phyloP scores from a whole-genome alignment of 2,329 filamentous ascomycete genomes.

The Gremmenia infestans region DNA sequence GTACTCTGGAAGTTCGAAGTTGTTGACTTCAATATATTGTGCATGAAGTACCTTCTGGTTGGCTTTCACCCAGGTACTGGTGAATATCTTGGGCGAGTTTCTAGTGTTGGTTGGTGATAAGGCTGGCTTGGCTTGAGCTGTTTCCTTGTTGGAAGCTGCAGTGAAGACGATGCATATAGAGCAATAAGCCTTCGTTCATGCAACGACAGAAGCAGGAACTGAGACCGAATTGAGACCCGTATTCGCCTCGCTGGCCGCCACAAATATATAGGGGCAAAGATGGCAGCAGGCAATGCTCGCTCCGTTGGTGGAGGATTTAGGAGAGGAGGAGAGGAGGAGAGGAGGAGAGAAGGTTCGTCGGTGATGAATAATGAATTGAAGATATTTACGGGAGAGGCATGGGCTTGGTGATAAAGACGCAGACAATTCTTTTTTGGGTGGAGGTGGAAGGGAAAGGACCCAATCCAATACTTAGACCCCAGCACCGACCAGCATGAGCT shows the following conservation, averaged over 20 bases:
- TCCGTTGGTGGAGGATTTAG: too few species aligned
- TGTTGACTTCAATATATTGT: neutral
- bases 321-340: neutral
- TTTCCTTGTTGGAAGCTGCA: neutral
- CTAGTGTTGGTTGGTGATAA: neutral
- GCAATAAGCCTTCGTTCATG: constrained; percentile 1
- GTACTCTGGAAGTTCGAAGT: neutral
- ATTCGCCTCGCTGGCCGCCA: neutral
- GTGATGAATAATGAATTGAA: neutral
- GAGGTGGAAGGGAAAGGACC: neutral
- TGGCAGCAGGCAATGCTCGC: neutral
- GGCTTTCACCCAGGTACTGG: neutral
- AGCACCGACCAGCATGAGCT: neutral
- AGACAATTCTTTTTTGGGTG: neutral
- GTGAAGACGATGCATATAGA: neutral
- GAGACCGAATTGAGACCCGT: neutral
- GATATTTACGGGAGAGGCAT: neutral
- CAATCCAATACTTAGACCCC: neutral
- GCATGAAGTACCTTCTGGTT: neutral
- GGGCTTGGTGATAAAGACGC: too few species aligned
- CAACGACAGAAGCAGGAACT: constrained; percentile 1
- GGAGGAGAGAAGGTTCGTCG: neutral
- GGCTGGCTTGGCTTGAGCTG: neutral
- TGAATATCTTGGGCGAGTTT: too few species aligned
- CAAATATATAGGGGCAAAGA: neutral